Percentiles rank a stretch among this genome's conserved stretches.
phyloP scores from a whole-genome alignment of 345 rosid genomes.

The Populus euphratica region DNA sequence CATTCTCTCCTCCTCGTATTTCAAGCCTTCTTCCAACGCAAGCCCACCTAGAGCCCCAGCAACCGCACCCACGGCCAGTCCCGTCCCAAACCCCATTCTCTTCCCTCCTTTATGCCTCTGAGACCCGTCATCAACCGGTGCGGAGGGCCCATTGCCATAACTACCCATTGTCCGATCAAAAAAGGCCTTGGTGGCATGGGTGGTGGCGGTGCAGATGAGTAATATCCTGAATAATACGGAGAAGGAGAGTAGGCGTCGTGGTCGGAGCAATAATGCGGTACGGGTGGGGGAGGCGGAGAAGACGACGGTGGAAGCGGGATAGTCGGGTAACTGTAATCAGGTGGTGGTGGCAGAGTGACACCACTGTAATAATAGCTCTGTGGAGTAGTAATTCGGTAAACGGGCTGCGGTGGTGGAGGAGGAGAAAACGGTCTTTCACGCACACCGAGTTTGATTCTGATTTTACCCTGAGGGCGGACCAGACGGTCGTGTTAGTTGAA shows the following conservation, averaged over 20 bases:
- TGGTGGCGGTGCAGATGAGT: constrained; percentile 21
- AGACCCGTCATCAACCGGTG: constrained; percentile 45
- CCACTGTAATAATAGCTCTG: constrained; percentile 26
- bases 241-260: constrained; percentile 19
- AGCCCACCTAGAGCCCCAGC: constrained; percentile 38
- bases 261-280: constrained; percentile 21
- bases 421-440: constrained; percentile 33
- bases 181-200: constrained; percentile 28
- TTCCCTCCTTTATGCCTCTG: constrained; percentile 33
- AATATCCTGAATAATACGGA: constrained; percentile 12
- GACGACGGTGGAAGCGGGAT: constrained; percentile 28
- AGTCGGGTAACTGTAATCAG: constrained; percentile 8
- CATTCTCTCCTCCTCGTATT: constrained; percentile 34
- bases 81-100: constrained; percentile 25
- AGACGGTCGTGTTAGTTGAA: constrained; percentile 43
- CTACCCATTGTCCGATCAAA: constrained; percentile 17
- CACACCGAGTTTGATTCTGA: constrained; percentile 42
- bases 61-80: constrained; percentile 35
- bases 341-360: constrained; percentile 17
- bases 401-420: constrained; percentile 16
- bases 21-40: constrained; percentile 35
- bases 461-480: constrained; percentile 67
- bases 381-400: constrained; percentile 27
- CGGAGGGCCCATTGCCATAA: constrained; percentile 38
- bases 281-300: constrained; percentile 16